A percentile compares a stretch with the other conserved stretches of the same genome.
These are phyloP conservation scores for Mycena vitilis DNA, from an alignment of 768 basidiomycete species.

Conservation along the genomic window DNA sequence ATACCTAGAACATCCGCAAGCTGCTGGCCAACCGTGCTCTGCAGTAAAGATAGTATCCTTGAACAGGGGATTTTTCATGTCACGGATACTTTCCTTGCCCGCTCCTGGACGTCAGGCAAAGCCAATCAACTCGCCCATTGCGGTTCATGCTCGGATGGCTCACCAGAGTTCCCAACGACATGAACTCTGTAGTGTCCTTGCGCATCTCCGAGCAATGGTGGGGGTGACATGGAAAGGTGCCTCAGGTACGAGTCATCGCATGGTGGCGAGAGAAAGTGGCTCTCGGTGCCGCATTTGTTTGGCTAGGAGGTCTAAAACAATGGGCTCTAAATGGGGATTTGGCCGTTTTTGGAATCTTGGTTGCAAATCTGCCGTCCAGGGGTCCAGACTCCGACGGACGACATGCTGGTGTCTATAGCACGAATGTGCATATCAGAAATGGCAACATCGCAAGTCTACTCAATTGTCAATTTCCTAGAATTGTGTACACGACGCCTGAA, in stretches of 20 bases:
- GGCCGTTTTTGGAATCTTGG: no score
- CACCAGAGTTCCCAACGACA: conserved; percentile 66
- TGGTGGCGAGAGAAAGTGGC: not conserved
- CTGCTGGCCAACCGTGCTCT: conserved; percentile 53
- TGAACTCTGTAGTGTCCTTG: conserved; percentile 60
- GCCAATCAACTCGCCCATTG: conserved; percentile 3
- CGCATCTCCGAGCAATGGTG: conserved; percentile 57
- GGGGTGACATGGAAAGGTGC: conserved; percentile 25
- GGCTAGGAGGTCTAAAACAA: not conserved
- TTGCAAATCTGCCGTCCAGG: no score
- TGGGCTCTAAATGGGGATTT: no score
- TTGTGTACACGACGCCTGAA: no score
- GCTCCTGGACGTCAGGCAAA: conserved; percentile 40
- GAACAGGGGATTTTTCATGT: not conserved
- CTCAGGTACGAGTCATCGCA: not conserved
- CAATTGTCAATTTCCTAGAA: no score
- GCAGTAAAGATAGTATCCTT: not conserved
- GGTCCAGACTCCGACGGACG: no score
- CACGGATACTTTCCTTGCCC: conserved; percentile 46
- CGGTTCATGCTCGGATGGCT: conserved; percentile 18
- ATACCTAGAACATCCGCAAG: conserved; percentile 50
- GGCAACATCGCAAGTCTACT: no score
- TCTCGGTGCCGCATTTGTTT: conserved; percentile 1
- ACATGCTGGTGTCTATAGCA: no score
- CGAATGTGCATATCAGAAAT: no score